Conservation (phyloP, 345 rosid genomes). For the Orychophragmus violaceus region DNA sequence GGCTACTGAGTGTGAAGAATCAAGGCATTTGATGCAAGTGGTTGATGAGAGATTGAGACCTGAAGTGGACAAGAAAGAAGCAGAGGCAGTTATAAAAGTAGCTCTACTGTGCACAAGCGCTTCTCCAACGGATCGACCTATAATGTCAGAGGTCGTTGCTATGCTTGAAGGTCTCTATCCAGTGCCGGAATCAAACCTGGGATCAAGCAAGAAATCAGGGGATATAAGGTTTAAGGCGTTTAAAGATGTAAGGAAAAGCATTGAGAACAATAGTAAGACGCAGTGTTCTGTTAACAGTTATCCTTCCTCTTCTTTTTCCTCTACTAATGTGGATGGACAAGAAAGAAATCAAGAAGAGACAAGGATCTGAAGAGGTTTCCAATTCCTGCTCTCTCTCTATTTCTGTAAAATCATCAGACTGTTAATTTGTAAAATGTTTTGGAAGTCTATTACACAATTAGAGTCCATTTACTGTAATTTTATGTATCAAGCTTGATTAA, state of each 20-base stretch:
- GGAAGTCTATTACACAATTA: neutral
- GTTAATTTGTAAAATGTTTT: neutral
- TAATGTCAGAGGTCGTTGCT: conserved; percentile 51
- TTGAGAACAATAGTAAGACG: conserved; percentile 30
- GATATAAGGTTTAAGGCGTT: conserved; percentile 44
- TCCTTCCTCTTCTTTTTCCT: conserved; percentile 20
- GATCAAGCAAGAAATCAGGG: conserved; percentile 24
- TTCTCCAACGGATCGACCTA: conserved; percentile 43
- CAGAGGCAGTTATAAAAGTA: conserved; percentile 36
- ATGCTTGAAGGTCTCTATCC: conserved; percentile 43
- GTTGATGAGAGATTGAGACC: conserved; percentile 42
- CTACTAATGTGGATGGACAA: conserved; percentile 20
- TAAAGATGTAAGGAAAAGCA: conserved; percentile 34
- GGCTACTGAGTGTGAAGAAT: conserved; percentile 38
- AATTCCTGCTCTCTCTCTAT: neutral
- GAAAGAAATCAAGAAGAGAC: conserved; percentile 7
- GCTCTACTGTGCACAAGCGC: conserved; percentile 48
- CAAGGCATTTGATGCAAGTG: conserved; percentile 36
- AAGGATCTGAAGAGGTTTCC: neutral
- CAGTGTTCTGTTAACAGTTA: conserved; percentile 25
- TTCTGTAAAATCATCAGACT: neutral
- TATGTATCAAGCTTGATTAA: no score
- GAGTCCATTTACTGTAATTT: no score
- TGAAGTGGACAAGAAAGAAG: conserved; percentile 37
- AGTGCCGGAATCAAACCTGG: conserved; percentile 35